Evolutionary conservation across 768 basidiomycete genomes (phyloP), one percentile per base, ranked within the genome.

Genomic region (Amanita rimosa): DNA sequence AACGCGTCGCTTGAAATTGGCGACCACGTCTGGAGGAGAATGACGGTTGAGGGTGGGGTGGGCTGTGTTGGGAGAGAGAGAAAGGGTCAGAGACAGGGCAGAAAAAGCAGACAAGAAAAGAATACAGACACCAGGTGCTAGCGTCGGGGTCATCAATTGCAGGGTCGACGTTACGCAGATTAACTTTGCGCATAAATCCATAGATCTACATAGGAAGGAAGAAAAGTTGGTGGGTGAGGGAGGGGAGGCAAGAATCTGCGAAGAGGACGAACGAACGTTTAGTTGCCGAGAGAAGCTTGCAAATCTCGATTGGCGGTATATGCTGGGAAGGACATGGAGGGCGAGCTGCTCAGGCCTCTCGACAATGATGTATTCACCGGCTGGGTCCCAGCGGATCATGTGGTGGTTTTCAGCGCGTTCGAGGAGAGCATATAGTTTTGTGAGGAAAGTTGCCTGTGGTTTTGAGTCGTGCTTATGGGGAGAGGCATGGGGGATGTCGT

Each of bases 101-200:
- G 31, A 21, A 13, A 10, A 29, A 29, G n/a, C n/a, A n/a, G n/a
- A n/a, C n/a, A 19, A 7, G 11, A 26, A 26, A 16, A 21, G 79
- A 16, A 16, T 22, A 79, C 91, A 63, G 72, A 94, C 91, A 93
- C 92, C 92, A 96, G 54, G 91, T 93, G 65, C 88, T 92, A 11
- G 91, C 92, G 69, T 96, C 92, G 53, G 91, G 91, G 68, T 95
- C 92, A 68, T 89, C 86, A 57, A 93, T 93, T 53, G 87, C 89
- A 54, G 88, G 87, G 72, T 94, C 91, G 64, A 93, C 85, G 69
- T 94, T 92, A 63, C 89, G 85, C 58, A 94, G 75, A 72, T 93
- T 94, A 63, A 95, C 88, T 67, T 95, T 94, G 68, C 92, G 90
- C 89, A 94, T 94, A 74, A 93, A 96, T 55, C 92, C 93, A 72